Percentiles rank a stretch among this genome's conserved stretches.
phyloP scores from a whole-genome alignment of 805 yeast genomes.

The Metschnikowia gruessii region DNA sequence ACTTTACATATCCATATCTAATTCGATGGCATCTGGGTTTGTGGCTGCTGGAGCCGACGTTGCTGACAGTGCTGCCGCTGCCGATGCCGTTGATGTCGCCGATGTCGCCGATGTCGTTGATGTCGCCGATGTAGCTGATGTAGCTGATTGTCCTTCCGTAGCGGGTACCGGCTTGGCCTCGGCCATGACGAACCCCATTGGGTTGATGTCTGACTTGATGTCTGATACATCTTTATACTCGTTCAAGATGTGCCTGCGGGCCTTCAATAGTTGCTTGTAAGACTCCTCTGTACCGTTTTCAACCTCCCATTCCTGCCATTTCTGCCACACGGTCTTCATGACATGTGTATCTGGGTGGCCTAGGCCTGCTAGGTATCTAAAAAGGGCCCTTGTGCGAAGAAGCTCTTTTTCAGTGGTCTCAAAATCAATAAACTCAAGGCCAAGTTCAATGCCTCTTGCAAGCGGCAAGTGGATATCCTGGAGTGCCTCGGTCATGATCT shows the following conservation, averaged over 20 bases:
- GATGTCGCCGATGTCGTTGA: no score
- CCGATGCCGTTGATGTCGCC: no score
- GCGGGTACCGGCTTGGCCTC: constrained; percentile 21
- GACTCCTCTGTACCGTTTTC: constrained; percentile 66
- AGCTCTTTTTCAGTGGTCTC: constrained; percentile 55
- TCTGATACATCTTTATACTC: constrained; percentile 18
- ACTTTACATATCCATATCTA: constrained; percentile 45
- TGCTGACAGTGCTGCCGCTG: no score
- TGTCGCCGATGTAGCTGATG: no score
- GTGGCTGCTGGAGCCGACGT: no score
- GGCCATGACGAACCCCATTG: constrained; percentile 50
- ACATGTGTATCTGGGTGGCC: constrained; percentile 22
- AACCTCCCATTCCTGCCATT: constrained; percentile 76
- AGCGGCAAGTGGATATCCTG: constrained; percentile 44
- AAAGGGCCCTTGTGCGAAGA: constrained; percentile 60
- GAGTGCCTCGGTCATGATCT: constrained; percentile 44
- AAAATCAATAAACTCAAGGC: constrained; percentile 52
- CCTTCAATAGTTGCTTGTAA: constrained; percentile 69
- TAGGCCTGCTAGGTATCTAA: constrained; percentile 36
- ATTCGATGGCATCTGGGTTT: constrained; percentile 64
- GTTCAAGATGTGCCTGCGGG: constrained; percentile 44
- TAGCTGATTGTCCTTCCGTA: no score
- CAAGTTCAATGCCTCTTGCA: constrained; percentile 39
- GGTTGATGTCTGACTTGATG: constrained; percentile 21
- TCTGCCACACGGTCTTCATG: constrained; percentile 45